A percentile compares a stretch with the other conserved stretches of the same genome.
Conservation (phyloP, 1,139 yeast species). For the Candida tetrigidarum region DNA sequence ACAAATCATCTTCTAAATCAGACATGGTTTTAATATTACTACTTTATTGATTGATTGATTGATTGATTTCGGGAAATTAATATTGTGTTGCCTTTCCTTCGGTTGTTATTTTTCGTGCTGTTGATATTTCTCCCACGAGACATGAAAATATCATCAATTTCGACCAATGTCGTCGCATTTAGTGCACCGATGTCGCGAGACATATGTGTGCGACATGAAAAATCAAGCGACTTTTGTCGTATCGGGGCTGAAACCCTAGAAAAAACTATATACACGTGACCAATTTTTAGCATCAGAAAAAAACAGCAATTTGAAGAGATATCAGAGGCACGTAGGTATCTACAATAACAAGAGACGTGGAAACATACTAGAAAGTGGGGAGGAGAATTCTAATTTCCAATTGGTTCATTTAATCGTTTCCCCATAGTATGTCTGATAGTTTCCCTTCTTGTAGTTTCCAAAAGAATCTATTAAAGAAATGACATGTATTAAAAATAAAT, state of each 20-base stretch:
- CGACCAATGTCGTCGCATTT: not conserved
- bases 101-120: not conserved
- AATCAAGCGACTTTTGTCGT: constrained; percentile 1
- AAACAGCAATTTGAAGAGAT: not conserved
- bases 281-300: not conserved
- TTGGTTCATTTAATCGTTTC: not conserved
- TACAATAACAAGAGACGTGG: too few relatives aligned
- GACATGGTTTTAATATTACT: constrained; percentile 34
- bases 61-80: not conserved
- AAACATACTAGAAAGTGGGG: too few relatives aligned
- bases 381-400: not conserved
- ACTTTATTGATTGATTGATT: constrained; percentile 1
- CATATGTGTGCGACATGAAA: constrained; percentile 3
- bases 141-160: not conserved
- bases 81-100: not conserved
- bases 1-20: constrained; percentile 86
- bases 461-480: constrained; percentile 7
- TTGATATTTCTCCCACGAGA: not conserved
- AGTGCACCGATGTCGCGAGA: not conserved
- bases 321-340: not conserved
- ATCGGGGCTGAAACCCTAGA: constrained; percentile 10
- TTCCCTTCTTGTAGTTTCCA: not conserved
- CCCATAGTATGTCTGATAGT: not conserved
- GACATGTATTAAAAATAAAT: constrained; percentile 8
- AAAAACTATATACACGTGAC: constrained; percentile 7